These are phyloP conservation scores for Stagonosporopsis vannaccii DNA, from an alignment of 2,329 filamentous ascomycete species.

Conservation along the genomic window DNA sequence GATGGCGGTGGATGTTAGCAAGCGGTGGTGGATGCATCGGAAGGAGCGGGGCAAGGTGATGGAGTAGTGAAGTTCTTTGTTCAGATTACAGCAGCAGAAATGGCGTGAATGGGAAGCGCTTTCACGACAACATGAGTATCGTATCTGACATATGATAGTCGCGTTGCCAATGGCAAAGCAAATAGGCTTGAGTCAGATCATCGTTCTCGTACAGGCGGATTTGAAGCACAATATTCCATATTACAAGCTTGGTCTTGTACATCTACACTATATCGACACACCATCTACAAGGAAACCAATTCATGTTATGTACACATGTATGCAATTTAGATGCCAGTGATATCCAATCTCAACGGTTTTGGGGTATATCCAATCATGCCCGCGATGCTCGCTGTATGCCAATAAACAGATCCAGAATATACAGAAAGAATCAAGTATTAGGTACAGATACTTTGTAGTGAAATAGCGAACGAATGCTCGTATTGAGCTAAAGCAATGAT, in stretches of 20 bases:
- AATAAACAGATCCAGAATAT: conserved; percentile 7
- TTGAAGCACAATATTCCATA: neutral
- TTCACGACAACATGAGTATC: no score
- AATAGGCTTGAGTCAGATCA: no score
- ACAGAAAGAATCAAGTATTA: conserved; percentile 25
- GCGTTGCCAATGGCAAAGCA: no score
- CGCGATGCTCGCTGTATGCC: conserved; percentile 20
- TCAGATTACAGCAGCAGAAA: no score
- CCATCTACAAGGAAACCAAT: neutral
- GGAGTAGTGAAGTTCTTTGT: no score
- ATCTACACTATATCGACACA: neutral
- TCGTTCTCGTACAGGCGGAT: neutral
- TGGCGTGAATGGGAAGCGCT: no score
- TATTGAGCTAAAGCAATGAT: conserved; percentile 12
- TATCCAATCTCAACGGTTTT: conserved; percentile 24
- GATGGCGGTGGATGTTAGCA: conserved; percentile 35
- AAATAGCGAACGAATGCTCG: conserved; percentile 12
- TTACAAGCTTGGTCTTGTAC: neutral
- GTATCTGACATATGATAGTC: neutral
- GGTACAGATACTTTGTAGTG: conserved; percentile 14
- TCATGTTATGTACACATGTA: conserved; percentile 11
- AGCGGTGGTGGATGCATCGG: conserved; percentile 34
- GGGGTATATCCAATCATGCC: conserved; percentile 37
- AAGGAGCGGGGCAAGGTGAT: conserved; percentile 31
- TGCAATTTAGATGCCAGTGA: conserved; percentile 22